Evolutionary conservation across 2,329 filamentous ascomycete species (phyloP).

Genomic region (Amphichorda felina): DNA sequence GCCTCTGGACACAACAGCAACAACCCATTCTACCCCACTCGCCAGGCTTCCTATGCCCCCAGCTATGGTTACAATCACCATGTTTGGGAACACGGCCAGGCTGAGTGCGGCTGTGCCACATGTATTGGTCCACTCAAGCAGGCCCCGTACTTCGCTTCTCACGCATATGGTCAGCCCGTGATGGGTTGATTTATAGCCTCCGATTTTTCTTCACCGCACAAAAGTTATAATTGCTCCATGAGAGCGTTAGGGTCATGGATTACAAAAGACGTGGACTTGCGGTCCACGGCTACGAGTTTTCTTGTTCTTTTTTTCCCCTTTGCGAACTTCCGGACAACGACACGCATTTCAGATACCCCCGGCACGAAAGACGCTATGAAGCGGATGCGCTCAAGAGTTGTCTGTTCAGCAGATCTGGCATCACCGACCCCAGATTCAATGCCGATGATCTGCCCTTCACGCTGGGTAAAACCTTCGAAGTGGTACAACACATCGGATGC

Average conservation of each 20-base stretch:
- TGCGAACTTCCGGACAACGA: constrained; percentile 17
- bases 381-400: too few species aligned
- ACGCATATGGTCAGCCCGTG: constrained; percentile 41
- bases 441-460: too few species aligned
- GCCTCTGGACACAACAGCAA: constrained; percentile 23
- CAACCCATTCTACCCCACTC: constrained; percentile 28
- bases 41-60: constrained; percentile 24
- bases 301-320: constrained; percentile 18
- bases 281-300: constrained; percentile 22
- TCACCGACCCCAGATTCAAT: neutral
- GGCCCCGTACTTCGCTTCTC: constrained; percentile 32
- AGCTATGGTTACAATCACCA: constrained; percentile 30
- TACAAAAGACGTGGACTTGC: constrained; percentile 13
- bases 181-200: constrained; percentile 26
- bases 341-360: constrained; percentile 26
- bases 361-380: constrained; percentile 11
- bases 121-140: constrained; percentile 35
- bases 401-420: constrained; percentile 1
- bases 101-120: constrained; percentile 36
- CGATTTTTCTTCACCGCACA: constrained; percentile 6
- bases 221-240: constrained; percentile 9
- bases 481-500: too few species aligned
- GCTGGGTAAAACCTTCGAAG: too few species aligned
- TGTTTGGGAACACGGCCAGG: constrained; percentile 37
- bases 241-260: constrained; percentile 7